Conservation (phyloP, 371 early-diverging fungal species). For the Dinochytrium kinnereticum region DNA sequence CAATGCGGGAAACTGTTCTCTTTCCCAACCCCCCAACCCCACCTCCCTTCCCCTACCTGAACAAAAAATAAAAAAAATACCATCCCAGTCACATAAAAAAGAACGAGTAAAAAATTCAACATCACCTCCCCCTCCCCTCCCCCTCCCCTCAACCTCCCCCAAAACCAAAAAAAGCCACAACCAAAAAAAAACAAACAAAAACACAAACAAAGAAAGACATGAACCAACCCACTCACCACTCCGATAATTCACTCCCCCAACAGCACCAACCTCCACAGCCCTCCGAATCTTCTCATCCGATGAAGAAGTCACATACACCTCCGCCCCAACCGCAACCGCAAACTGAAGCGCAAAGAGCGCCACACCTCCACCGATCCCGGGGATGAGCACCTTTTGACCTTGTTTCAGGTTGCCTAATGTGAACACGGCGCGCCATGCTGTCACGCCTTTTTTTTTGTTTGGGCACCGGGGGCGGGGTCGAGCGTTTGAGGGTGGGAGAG, state of each 20-base stretch:
- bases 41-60: no score
- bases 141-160: no score
- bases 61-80: no score
- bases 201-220: background rate
- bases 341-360: slow-evolving; percentile 73
- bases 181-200: background rate
- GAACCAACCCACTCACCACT: slow-evolving; percentile 51
- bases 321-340: slow-evolving; percentile 69
- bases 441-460: no score
- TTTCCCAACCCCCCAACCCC: no score
- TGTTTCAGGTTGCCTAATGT: slow-evolving; percentile 54
- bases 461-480: no score
- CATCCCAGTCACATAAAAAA: no score
- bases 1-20: no score
- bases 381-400: slow-evolving; percentile 69
- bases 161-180: no score
- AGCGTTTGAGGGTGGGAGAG: no score
- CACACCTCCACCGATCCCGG: slow-evolving; percentile 80
- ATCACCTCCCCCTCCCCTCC: no score
- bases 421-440: slow-evolving; percentile 59
- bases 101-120: no score
- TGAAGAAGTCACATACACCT: slow-evolving; percentile 75
- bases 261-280: slow-evolving; percentile 69
- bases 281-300: slow-evolving; percentile 64
- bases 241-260: slow-evolving; percentile 74